phyloP scores from a whole-genome alignment of 2,329 filamentous ascomycete genomes.

The Penicillium sumatraense region DNA sequence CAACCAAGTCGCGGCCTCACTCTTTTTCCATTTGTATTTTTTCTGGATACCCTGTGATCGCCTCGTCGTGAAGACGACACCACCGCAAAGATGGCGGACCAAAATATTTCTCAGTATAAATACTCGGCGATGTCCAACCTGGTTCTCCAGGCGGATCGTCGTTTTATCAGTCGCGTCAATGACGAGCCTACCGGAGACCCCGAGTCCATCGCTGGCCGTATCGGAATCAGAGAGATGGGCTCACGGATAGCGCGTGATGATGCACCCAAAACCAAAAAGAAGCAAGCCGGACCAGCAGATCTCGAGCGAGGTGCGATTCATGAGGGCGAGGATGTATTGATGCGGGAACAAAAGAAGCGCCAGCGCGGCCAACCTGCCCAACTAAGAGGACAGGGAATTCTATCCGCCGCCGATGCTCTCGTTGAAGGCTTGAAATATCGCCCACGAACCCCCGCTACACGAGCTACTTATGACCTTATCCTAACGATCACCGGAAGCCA shows the following conservation, averaged over 20 bases:
- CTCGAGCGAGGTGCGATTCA: slow-evolving; percentile 75
- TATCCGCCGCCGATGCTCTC: slow-evolving; percentile 81
- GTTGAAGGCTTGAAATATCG: slow-evolving; percentile 92
- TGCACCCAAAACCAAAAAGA: slow-evolving; percentile 81
- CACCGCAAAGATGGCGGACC: slow-evolving; percentile 66
- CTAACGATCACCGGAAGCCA: slow-evolving; percentile 85
- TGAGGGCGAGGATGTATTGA: slow-evolving; percentile 82
- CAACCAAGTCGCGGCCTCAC: slow-evolving; percentile 33
- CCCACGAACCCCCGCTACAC: slow-evolving; percentile 86
- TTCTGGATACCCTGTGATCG: slow-evolving; percentile 4
- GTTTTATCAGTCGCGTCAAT: slow-evolving; percentile 87
- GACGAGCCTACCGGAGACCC: slow-evolving; percentile 97
- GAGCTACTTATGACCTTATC: slow-evolving; percentile 92
- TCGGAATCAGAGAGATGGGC: slow-evolving; percentile 95
- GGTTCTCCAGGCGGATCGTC: slow-evolving; percentile 98
- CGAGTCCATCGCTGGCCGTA: slow-evolving; percentile 91
- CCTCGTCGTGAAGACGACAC: slow-evolving; percentile 15
- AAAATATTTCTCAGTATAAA: slow-evolving; percentile 91
- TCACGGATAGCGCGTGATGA: slow-evolving; percentile 77
- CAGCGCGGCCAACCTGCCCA: slow-evolving; percentile 75
- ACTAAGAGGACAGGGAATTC: slow-evolving; percentile 73
- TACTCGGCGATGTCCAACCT: slow-evolving; percentile 99
- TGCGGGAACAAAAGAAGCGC: slow-evolving; percentile 83
- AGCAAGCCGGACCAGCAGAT: slow-evolving; percentile 65
- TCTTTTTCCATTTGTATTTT: slow-evolving; percentile 22